phyloP scores from a whole-genome alignment of 1,284 basidiomycete genomes.

The Golubevia pallescens region DNA sequence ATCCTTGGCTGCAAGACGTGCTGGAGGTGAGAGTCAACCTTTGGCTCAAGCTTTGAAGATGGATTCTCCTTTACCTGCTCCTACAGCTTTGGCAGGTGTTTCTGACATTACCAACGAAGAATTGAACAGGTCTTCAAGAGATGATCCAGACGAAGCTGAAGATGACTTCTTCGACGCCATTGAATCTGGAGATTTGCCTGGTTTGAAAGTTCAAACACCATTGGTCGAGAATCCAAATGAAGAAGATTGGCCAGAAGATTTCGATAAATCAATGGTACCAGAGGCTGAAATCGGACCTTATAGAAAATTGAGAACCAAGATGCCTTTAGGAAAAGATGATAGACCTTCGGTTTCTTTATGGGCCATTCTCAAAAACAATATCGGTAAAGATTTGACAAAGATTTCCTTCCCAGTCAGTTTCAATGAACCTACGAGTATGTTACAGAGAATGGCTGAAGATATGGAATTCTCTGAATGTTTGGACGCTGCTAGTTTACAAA shows the following conservation, averaged over 20 bases:
- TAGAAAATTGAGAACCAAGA: slow-evolving; percentile 70
- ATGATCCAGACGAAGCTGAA: slow-evolving; percentile 80
- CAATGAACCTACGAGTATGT: slow-evolving; percentile 80
- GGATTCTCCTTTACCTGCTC: too few relatives aligned
- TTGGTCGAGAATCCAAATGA: slow-evolving; percentile 21
- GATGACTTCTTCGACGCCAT: slow-evolving; percentile 97
- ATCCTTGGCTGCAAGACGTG: too few relatives aligned
- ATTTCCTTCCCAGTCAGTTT: slow-evolving; percentile 93
- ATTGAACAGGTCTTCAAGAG: too few relatives aligned
- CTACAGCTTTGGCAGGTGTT: too few relatives aligned
- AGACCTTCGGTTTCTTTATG: slow-evolving; percentile 89
- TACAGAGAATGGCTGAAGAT: slow-evolving; percentile 71
- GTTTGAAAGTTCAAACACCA: slow-evolving; percentile 41
- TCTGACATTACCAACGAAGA: too few relatives aligned
- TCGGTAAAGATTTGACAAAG: slow-evolving; percentile 95
- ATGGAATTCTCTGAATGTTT: slow-evolving; percentile 66
- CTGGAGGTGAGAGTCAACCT: too few relatives aligned
- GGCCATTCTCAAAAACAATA: slow-evolving; percentile 92
- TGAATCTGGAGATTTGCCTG: slow-evolving; percentile 70
- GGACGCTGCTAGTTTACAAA: slow-evolving; percentile 79
- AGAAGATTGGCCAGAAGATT: slow-evolving; percentile 21
- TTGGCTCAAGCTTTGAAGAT: too few relatives aligned
- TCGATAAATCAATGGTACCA: slow-evolving; percentile 35
- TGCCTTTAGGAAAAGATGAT: slow-evolving; percentile 79
- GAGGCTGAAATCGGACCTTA: slow-evolving; percentile 68